These are phyloP conservation scores for Cajanus cajan DNA, from an alignment of 306 rosid genomes.

Conservation along the genomic window DNA sequence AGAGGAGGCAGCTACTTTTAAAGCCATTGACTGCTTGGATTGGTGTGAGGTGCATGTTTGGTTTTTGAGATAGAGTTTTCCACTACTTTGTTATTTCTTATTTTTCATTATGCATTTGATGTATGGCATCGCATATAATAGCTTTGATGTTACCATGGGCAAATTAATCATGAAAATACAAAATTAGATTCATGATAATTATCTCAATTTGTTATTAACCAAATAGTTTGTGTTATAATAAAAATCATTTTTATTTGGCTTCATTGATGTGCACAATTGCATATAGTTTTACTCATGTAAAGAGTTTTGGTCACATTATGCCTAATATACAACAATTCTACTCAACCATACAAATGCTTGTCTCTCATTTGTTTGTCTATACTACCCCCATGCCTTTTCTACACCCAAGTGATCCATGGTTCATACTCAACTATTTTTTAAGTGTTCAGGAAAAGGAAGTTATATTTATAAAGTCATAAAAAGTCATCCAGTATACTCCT, in stretches of 20 bases:
- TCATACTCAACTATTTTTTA: not conserved
- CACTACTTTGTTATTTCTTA: not conserved
- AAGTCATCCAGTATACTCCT: not conserved
- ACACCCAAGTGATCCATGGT: no score
- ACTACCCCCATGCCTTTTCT: not conserved
- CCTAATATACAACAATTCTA: not conserved
- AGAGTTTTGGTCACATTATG: not conserved
- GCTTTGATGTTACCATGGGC: not conserved
- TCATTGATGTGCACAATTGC: not conserved
- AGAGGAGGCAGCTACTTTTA: conserved; percentile 45
- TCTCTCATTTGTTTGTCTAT: not conserved
- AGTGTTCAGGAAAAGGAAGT: not conserved
- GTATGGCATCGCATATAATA: not conserved
- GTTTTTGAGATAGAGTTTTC: conserved; percentile 19
- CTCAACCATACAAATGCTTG: not conserved
- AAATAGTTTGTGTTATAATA: not conserved
- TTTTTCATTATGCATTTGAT: not conserved
- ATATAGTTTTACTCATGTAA: not conserved
- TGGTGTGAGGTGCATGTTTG: conserved; percentile 48
- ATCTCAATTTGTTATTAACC: not conserved
- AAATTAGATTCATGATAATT: not conserved
- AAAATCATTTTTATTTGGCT: not conserved
- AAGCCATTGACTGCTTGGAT: conserved; percentile 59
- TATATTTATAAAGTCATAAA: not conserved
- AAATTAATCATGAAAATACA: not conserved